phyloP scores from a whole-genome alignment of 768 basidiomycete species.

The Sutorius australiensis region DNA sequence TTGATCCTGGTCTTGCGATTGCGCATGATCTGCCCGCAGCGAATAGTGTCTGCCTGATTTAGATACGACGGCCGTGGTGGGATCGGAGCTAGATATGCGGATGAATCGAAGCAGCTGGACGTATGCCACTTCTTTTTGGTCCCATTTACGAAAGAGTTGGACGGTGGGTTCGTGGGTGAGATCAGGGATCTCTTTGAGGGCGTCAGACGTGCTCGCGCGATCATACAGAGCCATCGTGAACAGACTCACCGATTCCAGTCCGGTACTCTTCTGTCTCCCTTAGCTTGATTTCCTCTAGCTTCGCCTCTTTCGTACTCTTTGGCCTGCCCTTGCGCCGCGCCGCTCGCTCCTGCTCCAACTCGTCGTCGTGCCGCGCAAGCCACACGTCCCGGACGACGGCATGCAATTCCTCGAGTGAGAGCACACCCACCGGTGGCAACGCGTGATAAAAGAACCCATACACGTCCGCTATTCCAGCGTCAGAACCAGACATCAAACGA shows the following conservation, averaged over 20 bases:
- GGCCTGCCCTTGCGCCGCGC: slow-evolving; percentile 70
- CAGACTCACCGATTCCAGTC: slow-evolving; percentile 69
- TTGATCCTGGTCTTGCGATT: slow-evolving; percentile 14
- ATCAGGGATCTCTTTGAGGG: slow-evolving; percentile 65
- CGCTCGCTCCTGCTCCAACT: slow-evolving; percentile 56
- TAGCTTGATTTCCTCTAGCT: slow-evolving; percentile 67
- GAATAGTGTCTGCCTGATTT: slow-evolving; percentile 56
- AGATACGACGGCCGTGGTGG: slow-evolving; percentile 47
- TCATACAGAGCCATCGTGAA: neutral
- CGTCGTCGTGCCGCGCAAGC: slow-evolving; percentile 68
- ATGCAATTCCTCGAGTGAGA: slow-evolving; percentile 67
- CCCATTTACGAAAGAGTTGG: slow-evolving; percentile 72
- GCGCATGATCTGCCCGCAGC: slow-evolving; percentile 17
- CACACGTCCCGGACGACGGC: slow-evolving; percentile 60
- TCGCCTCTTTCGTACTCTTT: slow-evolving; percentile 62
- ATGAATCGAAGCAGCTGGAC: slow-evolving; percentile 71
- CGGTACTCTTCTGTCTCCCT: slow-evolving; percentile 70
- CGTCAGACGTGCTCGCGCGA: neutral
- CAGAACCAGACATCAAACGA: neutral
- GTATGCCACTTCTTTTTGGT: slow-evolving; percentile 69
- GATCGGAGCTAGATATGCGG: slow-evolving; percentile 61
- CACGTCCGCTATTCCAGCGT: slow-evolving; percentile 49
- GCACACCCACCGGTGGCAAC: slow-evolving; percentile 52
- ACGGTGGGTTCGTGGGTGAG: slow-evolving; percentile 70
- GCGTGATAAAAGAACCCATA: slow-evolving; percentile 76